Conservation (phyloP, 768 basidiomycete genomes). For the Galerina sulciceps region DNA sequence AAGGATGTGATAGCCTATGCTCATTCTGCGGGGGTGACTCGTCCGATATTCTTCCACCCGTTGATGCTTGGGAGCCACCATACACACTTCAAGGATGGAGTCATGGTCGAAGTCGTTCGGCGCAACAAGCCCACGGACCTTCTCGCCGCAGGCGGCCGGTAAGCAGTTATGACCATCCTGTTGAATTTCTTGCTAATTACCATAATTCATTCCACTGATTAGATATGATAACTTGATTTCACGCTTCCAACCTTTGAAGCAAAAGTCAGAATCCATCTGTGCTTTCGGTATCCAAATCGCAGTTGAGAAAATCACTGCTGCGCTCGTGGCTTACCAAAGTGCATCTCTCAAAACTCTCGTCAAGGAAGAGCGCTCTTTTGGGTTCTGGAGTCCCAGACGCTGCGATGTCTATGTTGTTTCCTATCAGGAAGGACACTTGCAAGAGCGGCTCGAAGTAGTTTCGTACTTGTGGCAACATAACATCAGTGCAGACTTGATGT, state of each 20-base stretch:
- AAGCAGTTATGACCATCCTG: constrained; percentile 16
- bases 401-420: constrained; percentile 89
- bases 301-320: constrained; percentile 75
- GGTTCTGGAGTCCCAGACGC: constrained; percentile 87
- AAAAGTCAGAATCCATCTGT: constrained; percentile 57
- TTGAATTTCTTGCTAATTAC: not conserved
- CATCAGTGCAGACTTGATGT: constrained; percentile 89
- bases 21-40: constrained; percentile 60
- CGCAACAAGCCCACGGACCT: constrained; percentile 70
- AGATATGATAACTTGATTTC: constrained; percentile 79
- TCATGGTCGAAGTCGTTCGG: constrained; percentile 76
- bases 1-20: constrained; percentile 66
- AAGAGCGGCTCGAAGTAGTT: constrained; percentile 79
- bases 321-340: constrained; percentile 72
- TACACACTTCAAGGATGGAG: constrained; percentile 70
- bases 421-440: constrained; percentile 73
- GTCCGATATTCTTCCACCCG: constrained; percentile 71
- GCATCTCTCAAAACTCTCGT: constrained; percentile 70
- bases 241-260: constrained; percentile 59
- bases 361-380: constrained; percentile 83
- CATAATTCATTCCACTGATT: not conserved
- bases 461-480: constrained; percentile 79
- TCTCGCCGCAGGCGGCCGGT: constrained; percentile 85
- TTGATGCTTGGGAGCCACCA: constrained; percentile 74
- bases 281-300: constrained; percentile 80